Conservation (phyloP, 2,329 filamentous ascomycete species). For the Fusarium sp. region DNA sequence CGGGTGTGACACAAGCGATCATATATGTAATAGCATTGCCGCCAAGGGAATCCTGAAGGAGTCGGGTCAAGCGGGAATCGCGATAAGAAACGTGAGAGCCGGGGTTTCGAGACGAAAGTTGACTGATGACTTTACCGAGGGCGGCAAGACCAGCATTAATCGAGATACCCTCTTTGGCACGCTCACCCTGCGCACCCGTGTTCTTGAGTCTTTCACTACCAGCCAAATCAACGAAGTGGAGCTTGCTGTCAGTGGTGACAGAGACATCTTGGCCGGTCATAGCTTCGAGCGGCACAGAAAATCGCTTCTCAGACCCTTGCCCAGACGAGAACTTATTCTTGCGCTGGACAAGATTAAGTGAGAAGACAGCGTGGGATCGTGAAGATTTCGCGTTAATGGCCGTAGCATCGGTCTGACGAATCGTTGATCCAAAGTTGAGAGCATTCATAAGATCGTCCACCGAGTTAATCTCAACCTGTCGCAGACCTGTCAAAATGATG, state of each 20-base stretch:
- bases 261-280: slow-evolving; percentile 76
- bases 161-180: slow-evolving; percentile 95
- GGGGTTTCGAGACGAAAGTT: slow-evolving; percentile 89
- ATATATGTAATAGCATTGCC: slow-evolving; percentile 99
- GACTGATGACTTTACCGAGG: slow-evolving; percentile 97
- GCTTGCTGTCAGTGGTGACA: slow-evolving; percentile 95
- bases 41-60: slow-evolving; percentile 96
- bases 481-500: slow-evolving; percentile 92
- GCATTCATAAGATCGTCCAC: slow-evolving; percentile 92
- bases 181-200: slow-evolving; percentile 93
- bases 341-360: slow-evolving; percentile 91
- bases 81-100: slow-evolving; percentile 97
- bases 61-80: slow-evolving; percentile 94
- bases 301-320: slow-evolving; percentile 82
- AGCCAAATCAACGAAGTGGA: slow-evolving; percentile 98
- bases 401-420: slow-evolving; percentile 96
- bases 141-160: slow-evolving; percentile 97
- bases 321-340: slow-evolving; percentile 72
- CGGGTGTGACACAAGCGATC: slow-evolving; percentile 98
- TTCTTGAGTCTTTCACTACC: slow-evolving; percentile 98
- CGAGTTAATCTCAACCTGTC: slow-evolving; percentile 89
- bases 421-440: slow-evolving; percentile 91
- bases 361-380: slow-evolving; percentile 97
- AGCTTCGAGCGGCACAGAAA: slow-evolving; percentile 88
- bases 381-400: slow-evolving; percentile 98